phyloP scores from a whole-genome alignment of 2,329 filamentous ascomycete genomes.

The Ceratocystis diversiconidia region DNA sequence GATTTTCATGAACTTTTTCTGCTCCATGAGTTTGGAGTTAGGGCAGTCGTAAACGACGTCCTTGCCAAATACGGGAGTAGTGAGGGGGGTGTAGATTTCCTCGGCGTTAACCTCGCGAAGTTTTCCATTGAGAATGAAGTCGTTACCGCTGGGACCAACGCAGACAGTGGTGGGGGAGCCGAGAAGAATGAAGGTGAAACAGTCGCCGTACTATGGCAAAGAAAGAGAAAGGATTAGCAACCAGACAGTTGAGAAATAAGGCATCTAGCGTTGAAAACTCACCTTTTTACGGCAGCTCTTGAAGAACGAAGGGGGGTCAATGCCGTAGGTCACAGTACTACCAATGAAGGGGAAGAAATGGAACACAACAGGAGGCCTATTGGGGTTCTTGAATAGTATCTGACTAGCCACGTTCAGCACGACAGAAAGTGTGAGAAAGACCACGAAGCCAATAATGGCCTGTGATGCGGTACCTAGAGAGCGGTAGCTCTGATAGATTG shows the following conservation, averaged over 20 bases:
- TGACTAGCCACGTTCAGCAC: constrained; percentile 69
- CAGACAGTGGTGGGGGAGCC: constrained; percentile 83
- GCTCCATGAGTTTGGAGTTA: constrained; percentile 86
- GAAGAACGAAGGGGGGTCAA: constrained; percentile 86
- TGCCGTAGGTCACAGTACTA: constrained; percentile 86
- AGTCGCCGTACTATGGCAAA: constrained; percentile 56
- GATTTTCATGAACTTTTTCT: constrained; percentile 88
- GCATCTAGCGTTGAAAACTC: constrained; percentile 20
- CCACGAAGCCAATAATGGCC: constrained; percentile 31
- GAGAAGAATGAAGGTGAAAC: constrained; percentile 78
- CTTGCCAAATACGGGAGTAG: constrained; percentile 59
- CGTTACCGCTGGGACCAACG: constrained; percentile 68
- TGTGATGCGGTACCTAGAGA: constrained; percentile 35
- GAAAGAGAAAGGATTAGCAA: constrained; percentile 7
- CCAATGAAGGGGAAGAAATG: constrained; percentile 74
- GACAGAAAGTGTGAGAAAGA: constrained; percentile 42
- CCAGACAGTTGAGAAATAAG: no score
- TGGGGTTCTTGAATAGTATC: constrained; percentile 64
- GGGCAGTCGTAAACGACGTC: constrained; percentile 86
- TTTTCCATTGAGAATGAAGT: constrained; percentile 86
- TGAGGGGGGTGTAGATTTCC: constrained; percentile 73
- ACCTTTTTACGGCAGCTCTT: constrained; percentile 62
- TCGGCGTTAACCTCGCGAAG: constrained; percentile 80
- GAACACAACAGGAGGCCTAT: constrained; percentile 69
- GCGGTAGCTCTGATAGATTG: constrained; percentile 36